phyloP scores from a whole-genome alignment of 345 rosid genomes.

The Syzygium jambos region DNA sequence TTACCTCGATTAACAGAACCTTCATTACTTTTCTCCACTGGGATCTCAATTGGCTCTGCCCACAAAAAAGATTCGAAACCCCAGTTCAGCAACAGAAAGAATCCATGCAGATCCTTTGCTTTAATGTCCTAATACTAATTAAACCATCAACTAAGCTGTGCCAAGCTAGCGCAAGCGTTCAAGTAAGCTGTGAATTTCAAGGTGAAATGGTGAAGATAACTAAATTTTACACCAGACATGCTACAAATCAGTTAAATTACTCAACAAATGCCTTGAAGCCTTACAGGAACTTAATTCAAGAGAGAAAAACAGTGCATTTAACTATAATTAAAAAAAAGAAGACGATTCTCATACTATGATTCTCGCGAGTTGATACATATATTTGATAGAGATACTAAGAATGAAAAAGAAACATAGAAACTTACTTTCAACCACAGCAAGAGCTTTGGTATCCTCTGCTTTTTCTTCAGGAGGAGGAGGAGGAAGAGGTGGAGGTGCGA shows the following conservation, averaged over 20 bases:
- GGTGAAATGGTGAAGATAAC: neutral
- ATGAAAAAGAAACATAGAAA: neutral
- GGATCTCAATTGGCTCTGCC: constrained; percentile 28
- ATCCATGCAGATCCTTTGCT: neutral
- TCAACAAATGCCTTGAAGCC: neutral
- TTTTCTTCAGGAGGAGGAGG: constrained; percentile 10
- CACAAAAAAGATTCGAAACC: neutral
- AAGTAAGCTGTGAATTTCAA: neutral
- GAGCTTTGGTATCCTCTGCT: constrained; percentile 23
- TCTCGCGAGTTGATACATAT: neutral
- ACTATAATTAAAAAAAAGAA: neutral
- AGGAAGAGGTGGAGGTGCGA: constrained; percentile 9
- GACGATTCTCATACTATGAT: neutral
- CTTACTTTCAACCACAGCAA: constrained; percentile 20
- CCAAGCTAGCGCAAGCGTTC: neutral
- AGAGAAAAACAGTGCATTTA: neutral
- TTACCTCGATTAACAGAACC: constrained; percentile 50
- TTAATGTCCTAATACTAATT: neutral
- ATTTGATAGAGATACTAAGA: neutral
- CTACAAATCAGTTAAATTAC: neutral
- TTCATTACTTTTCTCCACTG: constrained; percentile 20
- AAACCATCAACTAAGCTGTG: neutral
- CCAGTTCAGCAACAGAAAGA: neutral
- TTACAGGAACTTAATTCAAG: neutral
- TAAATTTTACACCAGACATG: neutral